Conservation (phyloP, 1,284 basidiomycete species). For the Xanthoconium separans region DNA sequence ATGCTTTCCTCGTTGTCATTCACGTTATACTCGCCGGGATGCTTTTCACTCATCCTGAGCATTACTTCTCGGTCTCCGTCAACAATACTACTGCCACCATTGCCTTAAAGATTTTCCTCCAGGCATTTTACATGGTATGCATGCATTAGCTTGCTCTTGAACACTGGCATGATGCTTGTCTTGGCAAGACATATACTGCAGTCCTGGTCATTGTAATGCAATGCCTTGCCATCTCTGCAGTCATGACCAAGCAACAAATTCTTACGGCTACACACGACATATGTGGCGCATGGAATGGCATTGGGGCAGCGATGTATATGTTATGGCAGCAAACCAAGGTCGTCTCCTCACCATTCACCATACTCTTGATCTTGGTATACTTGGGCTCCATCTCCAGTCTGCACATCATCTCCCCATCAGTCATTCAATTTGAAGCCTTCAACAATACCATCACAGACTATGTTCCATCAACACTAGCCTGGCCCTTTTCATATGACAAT, state of each 20-base stretch:
- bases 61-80: background rate
- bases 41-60: conserved; percentile 9
- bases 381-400: conserved; percentile 10
- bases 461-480: conserved; percentile 7
- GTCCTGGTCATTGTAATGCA: conserved; percentile 14
- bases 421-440: conserved; percentile 21
- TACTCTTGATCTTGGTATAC: conserved; percentile 6
- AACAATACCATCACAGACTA: background rate
- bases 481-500: conserved; percentile 2
- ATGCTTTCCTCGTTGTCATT: conserved; percentile 1
- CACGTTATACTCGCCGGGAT: conserved; percentile 1
- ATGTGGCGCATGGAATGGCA: conserved; percentile 18
- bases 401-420: conserved; percentile 22
- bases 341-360: background rate
- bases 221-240: background rate
- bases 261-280: conserved; percentile 20
- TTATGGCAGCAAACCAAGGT: conserved; percentile 21
- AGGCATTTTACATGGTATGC: conserved; percentile 9
- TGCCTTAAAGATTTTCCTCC: background rate
- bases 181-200: conserved; percentile 12
- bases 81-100: background rate
- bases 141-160: background rate
- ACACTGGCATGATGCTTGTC: background rate
- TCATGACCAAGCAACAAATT: conserved; percentile 7
- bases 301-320: conserved; percentile 11